Conservation (phyloP, 345 rosid species). For the Bruguiera parviflora region DNA sequence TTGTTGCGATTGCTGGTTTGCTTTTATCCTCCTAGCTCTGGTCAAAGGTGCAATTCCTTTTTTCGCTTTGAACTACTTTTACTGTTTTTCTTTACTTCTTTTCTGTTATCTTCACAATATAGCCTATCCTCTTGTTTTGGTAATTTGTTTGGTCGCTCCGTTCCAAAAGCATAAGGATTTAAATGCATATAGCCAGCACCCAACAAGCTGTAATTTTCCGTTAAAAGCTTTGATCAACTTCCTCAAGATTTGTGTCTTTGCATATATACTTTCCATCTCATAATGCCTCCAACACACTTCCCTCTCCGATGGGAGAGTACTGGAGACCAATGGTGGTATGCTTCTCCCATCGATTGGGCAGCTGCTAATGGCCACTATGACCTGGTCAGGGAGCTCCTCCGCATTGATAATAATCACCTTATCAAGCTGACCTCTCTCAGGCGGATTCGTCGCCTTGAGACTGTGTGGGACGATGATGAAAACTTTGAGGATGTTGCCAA, state of each 20-base stretch:
- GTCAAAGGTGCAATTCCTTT: neutral
- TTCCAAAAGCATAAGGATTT: neutral
- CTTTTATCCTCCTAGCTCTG: neutral
- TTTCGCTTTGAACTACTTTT: neutral
- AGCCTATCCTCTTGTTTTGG: neutral
- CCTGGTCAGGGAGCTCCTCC: slow-evolving; percentile 78
- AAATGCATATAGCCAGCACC: neutral
- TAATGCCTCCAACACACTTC: slow-evolving; percentile 65
- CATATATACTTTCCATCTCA: neutral
- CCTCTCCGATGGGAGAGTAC: slow-evolving; percentile 97
- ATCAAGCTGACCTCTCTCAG: slow-evolving; percentile 89
- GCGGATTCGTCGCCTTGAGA: slow-evolving; percentile 86
- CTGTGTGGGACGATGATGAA: slow-evolving; percentile 86
- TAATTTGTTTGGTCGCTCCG: neutral
- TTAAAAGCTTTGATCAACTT: slow-evolving; percentile 1
- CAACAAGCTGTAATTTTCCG: neutral
- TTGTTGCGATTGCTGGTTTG: slow-evolving; percentile 1
- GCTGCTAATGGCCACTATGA: slow-evolving; percentile 94
- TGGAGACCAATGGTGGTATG: slow-evolving; percentile 99
- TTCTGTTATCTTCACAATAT: neutral
- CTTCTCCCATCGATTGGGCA: slow-evolving; percentile 90
- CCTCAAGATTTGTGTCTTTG: slow-evolving; percentile 4
- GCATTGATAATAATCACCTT: slow-evolving; percentile 78
- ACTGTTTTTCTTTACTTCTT: neutral
- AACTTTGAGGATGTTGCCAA: slow-evolving; percentile 64